Conservation (phyloP, 352 stramenopile species). For the Pythium myriotylum region DNA sequence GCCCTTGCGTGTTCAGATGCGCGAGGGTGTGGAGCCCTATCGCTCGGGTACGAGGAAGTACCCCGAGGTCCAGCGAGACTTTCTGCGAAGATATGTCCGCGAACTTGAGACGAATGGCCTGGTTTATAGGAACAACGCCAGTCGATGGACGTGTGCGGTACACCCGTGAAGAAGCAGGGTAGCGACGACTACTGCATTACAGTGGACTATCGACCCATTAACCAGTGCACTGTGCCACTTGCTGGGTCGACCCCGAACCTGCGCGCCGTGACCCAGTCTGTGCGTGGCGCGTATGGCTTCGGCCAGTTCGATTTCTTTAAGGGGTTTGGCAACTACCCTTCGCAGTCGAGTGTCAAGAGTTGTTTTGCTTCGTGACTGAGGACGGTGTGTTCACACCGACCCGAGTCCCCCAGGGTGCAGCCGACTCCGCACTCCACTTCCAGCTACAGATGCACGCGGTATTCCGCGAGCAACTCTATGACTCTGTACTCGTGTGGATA, state of each 20-base stretch:
- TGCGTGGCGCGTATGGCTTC: constrained; percentile 21
- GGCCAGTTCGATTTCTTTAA: constrained; percentile 22
- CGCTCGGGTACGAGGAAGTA: no score
- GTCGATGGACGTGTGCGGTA: no score
- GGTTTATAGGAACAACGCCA: no score
- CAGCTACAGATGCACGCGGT: constrained; percentile 3
- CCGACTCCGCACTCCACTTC: constrained; percentile 4
- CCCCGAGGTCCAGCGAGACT: no score
- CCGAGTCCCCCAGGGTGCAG: constrained; percentile 15
- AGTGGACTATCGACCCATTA: constrained; percentile 16
- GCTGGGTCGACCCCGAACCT: constrained; percentile 24
- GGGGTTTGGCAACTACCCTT: constrained; percentile 28
- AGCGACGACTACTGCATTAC: no score
- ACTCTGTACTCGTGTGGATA: constrained; percentile 3
- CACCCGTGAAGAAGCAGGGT: no score
- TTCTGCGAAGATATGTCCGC: no score
- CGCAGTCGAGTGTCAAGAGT: constrained; percentile 7
- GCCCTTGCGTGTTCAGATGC: no score
- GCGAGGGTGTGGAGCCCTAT: no score
- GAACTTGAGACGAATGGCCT: no score
- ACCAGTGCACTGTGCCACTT: constrained; percentile 19
- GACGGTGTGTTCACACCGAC: constrained; percentile 27
- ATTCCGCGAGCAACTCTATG: constrained; percentile 2
- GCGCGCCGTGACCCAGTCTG: neutral
- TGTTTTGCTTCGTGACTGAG: constrained; percentile 24